Evolutionary conservation across 2,329 filamentous ascomycete species (phyloP).

Genomic region (Dothistroma septosporum): DNA sequence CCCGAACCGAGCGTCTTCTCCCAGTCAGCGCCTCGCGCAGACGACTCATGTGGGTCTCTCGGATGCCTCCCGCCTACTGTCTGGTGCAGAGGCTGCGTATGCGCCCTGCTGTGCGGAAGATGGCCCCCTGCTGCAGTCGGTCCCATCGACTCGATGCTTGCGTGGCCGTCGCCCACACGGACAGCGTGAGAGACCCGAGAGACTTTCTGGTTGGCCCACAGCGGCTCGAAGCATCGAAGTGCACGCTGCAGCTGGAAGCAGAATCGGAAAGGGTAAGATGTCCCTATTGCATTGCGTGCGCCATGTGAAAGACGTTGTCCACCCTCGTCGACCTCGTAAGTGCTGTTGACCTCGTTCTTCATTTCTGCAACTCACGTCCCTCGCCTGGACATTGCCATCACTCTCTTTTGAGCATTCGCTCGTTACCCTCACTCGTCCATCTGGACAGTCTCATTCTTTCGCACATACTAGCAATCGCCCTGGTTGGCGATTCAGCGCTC

Average conservation of each 20-base stretch:
- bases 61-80: background rate
- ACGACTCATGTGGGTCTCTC: constrained; percentile 8
- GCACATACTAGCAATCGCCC: constrained; percentile 35
- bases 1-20: background rate
- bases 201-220: constrained; percentile 17
- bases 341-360: constrained; percentile 9
- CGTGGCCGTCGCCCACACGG: constrained; percentile 9
- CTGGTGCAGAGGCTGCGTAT: background rate
- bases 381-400: constrained; percentile 30
- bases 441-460: constrained; percentile 37
- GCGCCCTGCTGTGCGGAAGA: constrained; percentile 2
- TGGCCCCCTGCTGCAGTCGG: background rate
- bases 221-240: constrained; percentile 9
- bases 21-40: constrained; percentile 2
- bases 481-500: constrained; percentile 43
- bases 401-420: constrained; percentile 37
- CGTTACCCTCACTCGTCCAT: constrained; percentile 37
- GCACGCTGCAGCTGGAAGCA: constrained; percentile 1
- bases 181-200: constrained; percentile 18
- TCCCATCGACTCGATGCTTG: constrained; percentile 5
- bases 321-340: constrained; percentile 6
- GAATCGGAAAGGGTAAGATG: constrained; percentile 11
- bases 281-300: constrained; percentile 14
- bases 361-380: constrained; percentile 21
- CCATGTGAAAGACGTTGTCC: constrained; percentile 6